Base-by-base conservation (phyloP, 495 filamentous ascomycete species). In the Evernia prunastri region DNA sequence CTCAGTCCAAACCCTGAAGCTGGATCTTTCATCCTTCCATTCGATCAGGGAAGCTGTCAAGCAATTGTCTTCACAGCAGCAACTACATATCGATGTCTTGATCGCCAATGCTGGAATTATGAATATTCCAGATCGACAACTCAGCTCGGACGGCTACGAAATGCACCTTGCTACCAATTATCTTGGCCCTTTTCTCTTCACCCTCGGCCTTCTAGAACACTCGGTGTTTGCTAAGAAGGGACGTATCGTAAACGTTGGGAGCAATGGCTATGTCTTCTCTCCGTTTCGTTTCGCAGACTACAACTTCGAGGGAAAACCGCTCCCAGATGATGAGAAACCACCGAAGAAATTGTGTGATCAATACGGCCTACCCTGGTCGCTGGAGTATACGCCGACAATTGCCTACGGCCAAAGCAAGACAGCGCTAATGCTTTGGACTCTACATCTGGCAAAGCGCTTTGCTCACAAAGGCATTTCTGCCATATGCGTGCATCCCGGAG, bases 371-470 rank as follows among this genome's bases (percentile, higher is more conserved):
- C 10, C 40, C 17, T 13, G 10, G 40, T 11, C 9, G 10, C 9
- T 13, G 4, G 10, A 11, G 17, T 88, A 85, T 69, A 78, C 81
- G 60, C 73, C 76, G 39, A 82, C 77, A 64, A 67, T 78, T 40
- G 80, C 81, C 11, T 86, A 86, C 56, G 80, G 76, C 11, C 80
- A 84, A 62, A 81, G 79, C 59, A 87, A 87, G 71, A 80, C 82
- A 29, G 75, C 72, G 1, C 49, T 71, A 4, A 70, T 72, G 37
- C 73, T 79, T 6, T 67, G 80, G 35, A 67, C 71, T 13, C 75
- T 78, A 65, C 75, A 74, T 53, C 45, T 80, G 18, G 29, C 13
- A 18, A 12, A 56, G 29, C 29, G 35, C 15, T 56, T 35, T 3
- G 29, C 29, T 7, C 33, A 56, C 8, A 56, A 35, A 17, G 54